Evolutionary conservation across 768 basidiomycete genomes (phyloP).

Genomic region (Leccinum boreale): DNA sequence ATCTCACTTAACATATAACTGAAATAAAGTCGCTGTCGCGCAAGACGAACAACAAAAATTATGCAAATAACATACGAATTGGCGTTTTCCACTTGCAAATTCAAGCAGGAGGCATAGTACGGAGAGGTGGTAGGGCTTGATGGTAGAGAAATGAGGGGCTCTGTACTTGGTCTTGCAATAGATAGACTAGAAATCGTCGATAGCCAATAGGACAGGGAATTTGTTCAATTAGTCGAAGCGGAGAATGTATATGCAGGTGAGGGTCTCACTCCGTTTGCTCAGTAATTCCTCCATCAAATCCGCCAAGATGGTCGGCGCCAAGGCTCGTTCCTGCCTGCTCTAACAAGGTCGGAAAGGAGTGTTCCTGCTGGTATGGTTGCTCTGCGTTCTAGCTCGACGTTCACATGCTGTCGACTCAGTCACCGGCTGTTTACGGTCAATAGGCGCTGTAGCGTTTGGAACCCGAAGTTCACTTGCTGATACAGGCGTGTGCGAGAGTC

Average conservation of each 20-base stretch:
- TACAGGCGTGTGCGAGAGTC: conserved; percentile 76
- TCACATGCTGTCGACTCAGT: conserved; percentile 40
- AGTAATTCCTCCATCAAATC: conserved; percentile 62
- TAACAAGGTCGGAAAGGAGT: conserved; percentile 51
- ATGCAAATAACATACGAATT: conserved; percentile 50
- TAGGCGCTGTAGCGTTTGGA: conserved; percentile 61
- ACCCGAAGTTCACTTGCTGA: conserved; percentile 63
- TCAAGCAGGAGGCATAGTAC: conserved; percentile 76
- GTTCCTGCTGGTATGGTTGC: conserved; percentile 47
- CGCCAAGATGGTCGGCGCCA: conserved; percentile 55
- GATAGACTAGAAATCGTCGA: conserved; percentile 86
- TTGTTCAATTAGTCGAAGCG: conserved; percentile 34
- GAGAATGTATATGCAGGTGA: background rate
- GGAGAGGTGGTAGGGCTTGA: conserved; percentile 77
- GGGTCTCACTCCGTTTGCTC: conserved; percentile 58
- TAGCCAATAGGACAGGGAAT: conserved; percentile 74
- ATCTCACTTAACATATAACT: no score
- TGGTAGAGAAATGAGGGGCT: conserved; percentile 67
- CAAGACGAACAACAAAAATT: no score
- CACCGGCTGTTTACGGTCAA: conserved; percentile 49
- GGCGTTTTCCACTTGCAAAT: conserved; percentile 63
- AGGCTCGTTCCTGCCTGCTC: conserved; percentile 48
- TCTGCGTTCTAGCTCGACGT: conserved; percentile 48
- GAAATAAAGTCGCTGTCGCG: no score
- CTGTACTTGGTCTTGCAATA: conserved; percentile 67